Base-by-base conservation (phyloP, 305 asterid species). In the Solanum hybrid region DNA sequence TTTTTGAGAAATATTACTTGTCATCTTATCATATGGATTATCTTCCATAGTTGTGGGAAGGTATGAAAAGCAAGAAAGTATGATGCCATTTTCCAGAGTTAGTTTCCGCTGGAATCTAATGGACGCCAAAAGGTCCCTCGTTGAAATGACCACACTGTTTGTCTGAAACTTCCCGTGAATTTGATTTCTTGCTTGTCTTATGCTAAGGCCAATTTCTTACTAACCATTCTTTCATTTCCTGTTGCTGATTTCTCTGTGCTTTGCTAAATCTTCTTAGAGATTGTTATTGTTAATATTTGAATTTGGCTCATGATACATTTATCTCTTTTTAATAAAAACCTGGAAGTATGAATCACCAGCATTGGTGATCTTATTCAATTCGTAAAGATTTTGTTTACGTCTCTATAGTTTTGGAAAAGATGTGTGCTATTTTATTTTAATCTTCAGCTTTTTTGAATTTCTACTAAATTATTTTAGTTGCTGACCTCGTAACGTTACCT, bases 51-150 rank as follows among this genome's bases (percentile, higher is more conserved):
- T 85, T 85, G 77, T 60, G 51, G n/a, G 24, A 13, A 32, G 88
- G 45, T 85, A 60, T 85, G 88, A 64, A 85, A 85, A 85, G 32
- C 88, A 85, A 85, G 77, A 85, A 56, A 38, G 45, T n/a, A 85
- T 10, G 6, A 24, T 85, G 77, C 76, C 32, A 12, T 85, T 81
- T 60, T 60, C 75, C 32, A 12, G 88, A 85, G 13, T 56, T 56
- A 56, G 38, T 85, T 85, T 85, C 51, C 32, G 42, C n/a, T 85
- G 76, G 13, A 22, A 85, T 56, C 69, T 85, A 32, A 60, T 60
- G 88, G 24, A 56, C n/a, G n/a, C 45, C 75, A 35, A 32, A 85
- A 60, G 32, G n/a, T 85, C 42, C 45, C 34, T 85, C 14, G 4
- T 32, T 9, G 4, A 84, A 29, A 51, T 84, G 42, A 17, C 27